Conservation (phyloP, 2,329 filamentous ascomycete genomes). For the Balansia obtecta region DNA sequence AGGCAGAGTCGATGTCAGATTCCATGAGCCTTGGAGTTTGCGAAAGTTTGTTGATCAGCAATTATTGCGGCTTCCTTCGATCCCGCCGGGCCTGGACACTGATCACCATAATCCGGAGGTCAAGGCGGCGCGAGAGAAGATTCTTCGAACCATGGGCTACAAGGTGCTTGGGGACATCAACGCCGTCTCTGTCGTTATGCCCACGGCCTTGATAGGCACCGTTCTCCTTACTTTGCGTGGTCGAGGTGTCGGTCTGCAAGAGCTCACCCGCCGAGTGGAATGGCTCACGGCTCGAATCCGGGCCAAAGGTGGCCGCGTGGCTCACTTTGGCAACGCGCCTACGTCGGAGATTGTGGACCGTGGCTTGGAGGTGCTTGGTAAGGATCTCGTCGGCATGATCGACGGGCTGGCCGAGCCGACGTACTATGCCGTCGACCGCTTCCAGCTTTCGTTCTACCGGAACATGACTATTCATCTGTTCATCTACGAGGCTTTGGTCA, state of each 20-base stretch:
- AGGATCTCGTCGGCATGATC: constrained; percentile 72
- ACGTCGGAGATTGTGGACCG: constrained; percentile 76
- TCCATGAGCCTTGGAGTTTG: constrained; percentile 93
- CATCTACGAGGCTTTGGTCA: constrained; percentile 84
- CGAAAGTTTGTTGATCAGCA: constrained; percentile 71
- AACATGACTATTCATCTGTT: constrained; percentile 99
- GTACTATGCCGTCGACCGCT: constrained; percentile 88
- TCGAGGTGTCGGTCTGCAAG: constrained; percentile 76
- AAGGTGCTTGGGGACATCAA: constrained; percentile 92
- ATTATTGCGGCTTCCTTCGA: constrained; percentile 37
- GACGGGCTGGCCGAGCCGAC: constrained; percentile 78
- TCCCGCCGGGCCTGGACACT: constrained; percentile 30
- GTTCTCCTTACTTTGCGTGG: constrained; percentile 84
- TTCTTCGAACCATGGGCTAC: constrained; percentile 81
- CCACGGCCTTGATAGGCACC: constrained; percentile 88
- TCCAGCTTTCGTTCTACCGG: constrained; percentile 94
- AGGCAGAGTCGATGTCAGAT: constrained; percentile 86
- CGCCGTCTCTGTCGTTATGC: constrained; percentile 93
- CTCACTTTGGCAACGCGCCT: constrained; percentile 75
- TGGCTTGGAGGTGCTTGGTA: constrained; percentile 82
- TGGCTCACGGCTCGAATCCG: constrained; percentile 78
- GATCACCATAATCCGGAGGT: constrained; percentile 35
- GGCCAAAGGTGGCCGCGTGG: constrained; percentile 80
- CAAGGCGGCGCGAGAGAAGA: constrained; percentile 49
- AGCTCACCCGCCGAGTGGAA: constrained; percentile 75